These are phyloP conservation scores for Emergomyces africanus DNA, from an alignment of 2,329 filamentous ascomycete genomes.

Conservation along the genomic window DNA sequence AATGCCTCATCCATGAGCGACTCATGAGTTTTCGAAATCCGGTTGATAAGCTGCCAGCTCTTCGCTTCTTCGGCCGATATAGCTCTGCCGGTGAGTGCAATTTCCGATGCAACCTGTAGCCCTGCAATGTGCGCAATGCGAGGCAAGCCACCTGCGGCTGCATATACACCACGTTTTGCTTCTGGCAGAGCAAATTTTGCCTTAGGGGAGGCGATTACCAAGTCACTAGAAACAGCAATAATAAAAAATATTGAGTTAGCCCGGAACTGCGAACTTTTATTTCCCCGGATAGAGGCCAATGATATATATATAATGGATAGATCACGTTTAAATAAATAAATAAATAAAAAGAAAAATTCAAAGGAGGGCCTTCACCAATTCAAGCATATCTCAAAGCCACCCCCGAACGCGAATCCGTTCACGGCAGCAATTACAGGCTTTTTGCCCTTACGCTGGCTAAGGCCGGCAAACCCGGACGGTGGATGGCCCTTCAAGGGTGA, in stretches of 20 bases:
- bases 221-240: slow-evolving; percentile 48
- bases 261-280: neutral
- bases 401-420: slow-evolving; percentile 64
- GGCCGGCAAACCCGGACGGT: slow-evolving; percentile 40
- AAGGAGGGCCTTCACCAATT: slow-evolving; percentile 49
- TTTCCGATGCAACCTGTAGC: slow-evolving; percentile 55
- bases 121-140: slow-evolving; percentile 56
- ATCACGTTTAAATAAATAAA: no score
- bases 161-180: slow-evolving; percentile 56
- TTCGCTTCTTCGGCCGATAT: slow-evolving; percentile 48
- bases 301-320: no score
- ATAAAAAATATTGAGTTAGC: neutral
- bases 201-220: slow-evolving; percentile 47
- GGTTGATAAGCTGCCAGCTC: slow-evolving; percentile 55
- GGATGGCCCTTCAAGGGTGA: slow-evolving; percentile 27
- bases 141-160: slow-evolving; percentile 57
- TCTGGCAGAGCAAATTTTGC: slow-evolving; percentile 60
- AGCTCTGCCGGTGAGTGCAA: slow-evolving; percentile 52
- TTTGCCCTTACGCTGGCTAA: slow-evolving; percentile 45
- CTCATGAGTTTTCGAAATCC: slow-evolving; percentile 51
- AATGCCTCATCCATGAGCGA: slow-evolving; percentile 65
- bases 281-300: neutral
- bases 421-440: slow-evolving; percentile 69
- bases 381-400: slow-evolving; percentile 76
- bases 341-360: no score